These are phyloP conservation scores for Fusarium coffeatum DNA, from an alignment of 2,329 filamentous ascomycete genomes.

Conservation along the genomic window DNA sequence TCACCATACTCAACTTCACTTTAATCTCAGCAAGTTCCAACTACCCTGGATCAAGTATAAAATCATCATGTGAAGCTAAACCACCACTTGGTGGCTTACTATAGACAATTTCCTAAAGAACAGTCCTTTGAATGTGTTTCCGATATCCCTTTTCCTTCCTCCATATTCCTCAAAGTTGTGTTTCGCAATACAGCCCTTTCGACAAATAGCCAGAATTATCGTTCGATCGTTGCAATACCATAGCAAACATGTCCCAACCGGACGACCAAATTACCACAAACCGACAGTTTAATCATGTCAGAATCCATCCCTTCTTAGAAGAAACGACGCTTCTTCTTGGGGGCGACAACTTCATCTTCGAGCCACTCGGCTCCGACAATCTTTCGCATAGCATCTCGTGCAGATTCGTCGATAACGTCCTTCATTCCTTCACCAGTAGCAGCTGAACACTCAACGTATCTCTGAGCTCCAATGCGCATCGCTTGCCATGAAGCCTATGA, in stretches of 20 bases:
- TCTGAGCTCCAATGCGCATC: conserved; percentile 44
- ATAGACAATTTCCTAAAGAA: background rate
- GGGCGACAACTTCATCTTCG: conserved; percentile 3
- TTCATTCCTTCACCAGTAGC: conserved; percentile 52
- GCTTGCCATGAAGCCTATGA: conserved; percentile 51
- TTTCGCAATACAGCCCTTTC: background rate
- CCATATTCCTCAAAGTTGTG: background rate
- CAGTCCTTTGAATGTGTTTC: background rate
- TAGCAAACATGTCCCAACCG: background rate
- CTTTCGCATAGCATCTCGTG: conserved; percentile 40
- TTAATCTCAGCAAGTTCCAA: background rate
- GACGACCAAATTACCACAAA: background rate
- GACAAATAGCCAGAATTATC: background rate
- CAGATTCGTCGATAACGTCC: conserved; percentile 46
- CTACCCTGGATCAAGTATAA: conserved; percentile 12
- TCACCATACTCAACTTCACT: background rate
- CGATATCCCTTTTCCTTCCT: too few relatives aligned
- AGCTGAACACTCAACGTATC: conserved; percentile 54
- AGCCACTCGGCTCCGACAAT: conserved; percentile 17
- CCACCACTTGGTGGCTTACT: background rate
- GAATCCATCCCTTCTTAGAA: conserved; percentile 20
- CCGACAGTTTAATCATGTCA: background rate
- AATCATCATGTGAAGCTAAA: background rate
- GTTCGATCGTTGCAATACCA: background rate
- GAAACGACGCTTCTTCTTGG: conserved; percentile 34